Evolutionary conservation across 345 rosid genomes (phyloP), one percentile per base, ranked within the genome.

Genomic region (Salix suchowensis): DNA sequence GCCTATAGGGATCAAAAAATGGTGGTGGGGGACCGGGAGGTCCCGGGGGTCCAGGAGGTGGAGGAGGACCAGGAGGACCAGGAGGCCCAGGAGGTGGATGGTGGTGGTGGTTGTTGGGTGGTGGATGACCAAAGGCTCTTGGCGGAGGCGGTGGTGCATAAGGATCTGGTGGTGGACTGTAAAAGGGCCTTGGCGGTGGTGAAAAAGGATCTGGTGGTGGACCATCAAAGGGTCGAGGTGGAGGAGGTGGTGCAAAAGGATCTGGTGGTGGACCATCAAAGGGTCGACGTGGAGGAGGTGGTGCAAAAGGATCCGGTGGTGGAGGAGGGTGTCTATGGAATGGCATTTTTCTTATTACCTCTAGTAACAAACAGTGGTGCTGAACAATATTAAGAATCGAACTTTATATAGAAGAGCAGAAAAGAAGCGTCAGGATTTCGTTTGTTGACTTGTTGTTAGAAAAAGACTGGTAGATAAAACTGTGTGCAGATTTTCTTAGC

Each of bases 141-240:
- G 54, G 54, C 21, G 54, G 54, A 50, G 54, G 81, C 0, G 84
- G 78, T 65, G 84, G 34, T 32, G 34, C 34, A 32, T 32, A 32
- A 32, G 34, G 34, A 32, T 32, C 34, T 32, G 34, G 34, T 32
- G 34, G 34, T 32, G 34, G 34, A 32, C 34, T 32, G 34, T 32
- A 32, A 32, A 32, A 32, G 34, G 34, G 34, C 34, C 34, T 32
- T 32, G 34, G 34, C 34, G 34, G 72, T 69, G 84, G 84, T 30
- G 75, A 30, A 18, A 46, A 73, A 32, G 83, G 83, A 30, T 81
- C 84, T 15, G 83, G 80, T 1, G 42, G 65, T 26, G 68, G 66
- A 67, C 70, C 58, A 26, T 50, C 21, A 50, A 50, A 50, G 19
- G 39, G 76, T 16, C 76, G 36, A 12, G 75, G 54, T 39, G 75